Base-by-base conservation (phyloP, 805 yeast genomes). In the Ascoidea tarda region DNA sequence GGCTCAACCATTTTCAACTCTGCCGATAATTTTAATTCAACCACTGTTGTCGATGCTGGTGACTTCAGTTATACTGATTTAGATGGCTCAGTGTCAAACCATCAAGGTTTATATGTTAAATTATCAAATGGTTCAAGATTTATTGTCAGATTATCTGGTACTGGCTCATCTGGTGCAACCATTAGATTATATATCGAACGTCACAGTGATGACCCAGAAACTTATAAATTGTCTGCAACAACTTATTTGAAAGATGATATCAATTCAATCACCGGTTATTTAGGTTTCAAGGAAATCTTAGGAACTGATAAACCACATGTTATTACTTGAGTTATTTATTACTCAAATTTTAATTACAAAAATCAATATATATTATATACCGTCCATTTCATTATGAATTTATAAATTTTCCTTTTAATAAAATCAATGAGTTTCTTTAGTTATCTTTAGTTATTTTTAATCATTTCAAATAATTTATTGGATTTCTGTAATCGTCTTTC, bases 151-250 rank as follows among this genome's bases (percentile, higher is more conserved):
- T 75, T 93, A 58, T 88, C 96, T 0, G 99, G 99, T 53, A 91
- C 99, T 2, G 99, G 99, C 14, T 89, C 97, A 1, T 83, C 96
- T 1, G 99, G 99, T 50, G 98, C 99, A 21, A 91, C 99, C 5
- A 89, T 93, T 55, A 80, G 99, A 68, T 74, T 91, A 59, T 91
- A 91, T 70, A 71, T 91, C 63, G 98, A 91, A 69, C 84, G 82
- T 67, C 88, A 85, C 70, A 79, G 86, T 32, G 60, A 67, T 49
- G 93, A 87, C 62, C 61, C 67, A 50, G 57, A 77, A 16, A 74
- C 74, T 46, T 78, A 75, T 62, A 62, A 61, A 5, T 57, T 67
- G 58, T 66, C 72, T 49, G 91, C 89, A 10, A 84, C 84, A 59
- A 82, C 81, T 49, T 91, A 72, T 68, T 75, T 91, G 63, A 72